These are phyloP conservation scores for Epichloe hybrida DNA, from an alignment of 2,329 filamentous ascomycete species.

Conservation along the genomic window DNA sequence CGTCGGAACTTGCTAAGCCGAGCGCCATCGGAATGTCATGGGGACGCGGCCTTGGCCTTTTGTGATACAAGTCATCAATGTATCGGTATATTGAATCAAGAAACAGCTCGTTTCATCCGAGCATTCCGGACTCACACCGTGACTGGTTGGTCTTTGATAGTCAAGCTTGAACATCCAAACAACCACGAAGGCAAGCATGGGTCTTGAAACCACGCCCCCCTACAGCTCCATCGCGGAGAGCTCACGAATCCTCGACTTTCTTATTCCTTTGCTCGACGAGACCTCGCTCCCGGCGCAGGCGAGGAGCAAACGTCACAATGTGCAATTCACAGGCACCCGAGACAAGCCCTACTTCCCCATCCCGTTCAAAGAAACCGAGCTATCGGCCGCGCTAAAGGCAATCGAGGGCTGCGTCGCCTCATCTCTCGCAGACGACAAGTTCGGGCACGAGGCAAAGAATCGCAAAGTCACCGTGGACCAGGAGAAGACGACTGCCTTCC, in stretches of 20 bases:
- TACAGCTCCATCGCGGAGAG: slow-evolving; percentile 16
- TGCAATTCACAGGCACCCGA: slow-evolving; percentile 21
- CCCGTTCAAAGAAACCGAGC: slow-evolving; percentile 33
- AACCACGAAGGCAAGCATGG: neutral
- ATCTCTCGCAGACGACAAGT: slow-evolving; percentile 16
- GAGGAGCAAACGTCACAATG: slow-evolving; percentile 10
- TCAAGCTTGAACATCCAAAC: neutral
- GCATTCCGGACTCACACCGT: too few relatives aligned
- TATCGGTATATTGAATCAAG: too few relatives aligned
- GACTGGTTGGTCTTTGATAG: too few relatives aligned
- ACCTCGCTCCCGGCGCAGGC: slow-evolving; percentile 17
- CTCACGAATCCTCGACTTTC: slow-evolving; percentile 11
- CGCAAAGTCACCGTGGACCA: slow-evolving; percentile 18
- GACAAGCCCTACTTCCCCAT: slow-evolving; percentile 31
- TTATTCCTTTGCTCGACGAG: slow-evolving; percentile 14
- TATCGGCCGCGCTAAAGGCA: slow-evolving; percentile 29
- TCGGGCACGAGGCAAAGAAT: slow-evolving; percentile 2
- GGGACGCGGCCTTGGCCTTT: too few relatives aligned
- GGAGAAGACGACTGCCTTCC: slow-evolving; percentile 30
- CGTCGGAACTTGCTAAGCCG: neutral
- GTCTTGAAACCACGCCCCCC: neutral
- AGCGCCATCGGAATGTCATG: neutral
- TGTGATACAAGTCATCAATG: too few relatives aligned
- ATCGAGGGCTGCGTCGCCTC: slow-evolving; percentile 24
- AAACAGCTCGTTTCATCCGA: too few relatives aligned